Percentiles rank a stretch among this genome's conserved stretches.
Evolutionary conservation across 768 basidiomycete genomes (phyloP).

Genomic region (Suillus luteus): DNA sequence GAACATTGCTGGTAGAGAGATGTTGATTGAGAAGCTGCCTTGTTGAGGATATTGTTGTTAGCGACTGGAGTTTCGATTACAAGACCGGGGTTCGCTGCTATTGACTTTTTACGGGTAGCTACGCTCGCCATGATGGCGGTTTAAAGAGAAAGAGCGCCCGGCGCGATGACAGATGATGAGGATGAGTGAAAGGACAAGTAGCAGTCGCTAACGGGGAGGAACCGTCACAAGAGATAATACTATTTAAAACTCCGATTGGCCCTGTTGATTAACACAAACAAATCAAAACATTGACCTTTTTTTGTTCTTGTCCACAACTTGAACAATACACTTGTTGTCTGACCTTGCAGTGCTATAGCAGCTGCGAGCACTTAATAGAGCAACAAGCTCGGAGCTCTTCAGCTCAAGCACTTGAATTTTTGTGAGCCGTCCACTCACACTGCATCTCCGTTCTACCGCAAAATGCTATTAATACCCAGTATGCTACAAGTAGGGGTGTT

Average conservation of each 20-base stretch:
- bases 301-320: conserved; percentile 4
- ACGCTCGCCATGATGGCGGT: conserved; percentile 45
- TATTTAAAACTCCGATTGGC: conserved; percentile 31
- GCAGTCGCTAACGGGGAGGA: conserved; percentile 12
- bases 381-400: neutral
- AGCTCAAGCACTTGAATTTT: neutral
- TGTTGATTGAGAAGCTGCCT: conserved; percentile 81
- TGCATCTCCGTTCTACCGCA: neutral
- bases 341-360: neutral
- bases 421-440: neutral
- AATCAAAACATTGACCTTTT: conserved; percentile 19
- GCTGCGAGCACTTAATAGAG: neutral
- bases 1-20: conserved; percentile 94
- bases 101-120: conserved; percentile 80
- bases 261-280: conserved; percentile 34
- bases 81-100: conserved; percentile 62
- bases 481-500: neutral
- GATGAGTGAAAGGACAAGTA: conserved; percentile 7
- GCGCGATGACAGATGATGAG: neutral
- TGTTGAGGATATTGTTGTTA: conserved; percentile 88
- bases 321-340: neutral
- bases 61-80: conserved; percentile 75
- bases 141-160: conserved; percentile 15
- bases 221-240: conserved; percentile 31
- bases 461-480: neutral